Evolutionary conservation across 345 rosid species (phyloP).

Genomic region (Bruguiera parviflora): DNA sequence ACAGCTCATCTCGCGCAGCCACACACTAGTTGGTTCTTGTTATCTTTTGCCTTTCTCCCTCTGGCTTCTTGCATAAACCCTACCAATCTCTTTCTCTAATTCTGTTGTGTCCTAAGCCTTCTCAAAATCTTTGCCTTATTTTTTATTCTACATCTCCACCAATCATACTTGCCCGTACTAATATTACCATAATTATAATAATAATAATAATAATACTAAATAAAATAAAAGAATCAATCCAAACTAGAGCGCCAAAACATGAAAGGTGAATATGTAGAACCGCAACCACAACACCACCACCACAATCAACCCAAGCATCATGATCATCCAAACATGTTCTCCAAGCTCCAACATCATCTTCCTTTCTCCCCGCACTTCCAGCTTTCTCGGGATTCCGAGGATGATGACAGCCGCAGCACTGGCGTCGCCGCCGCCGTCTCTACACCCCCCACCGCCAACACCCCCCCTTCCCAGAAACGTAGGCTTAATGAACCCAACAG

Average conservation of each 20-base stretch:
- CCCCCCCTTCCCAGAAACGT: neutral
- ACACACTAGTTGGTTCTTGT: neutral
- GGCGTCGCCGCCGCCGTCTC: slow-evolving; percentile 10
- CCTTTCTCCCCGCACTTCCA: slow-evolving; percentile 51
- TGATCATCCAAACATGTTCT: slow-evolving; percentile 40
- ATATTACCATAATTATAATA: no score
- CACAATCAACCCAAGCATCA: slow-evolving; percentile 21
- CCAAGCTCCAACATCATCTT: slow-evolving; percentile 43
- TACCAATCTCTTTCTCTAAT: neutral
- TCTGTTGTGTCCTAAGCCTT: no score
- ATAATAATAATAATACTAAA: neutral
- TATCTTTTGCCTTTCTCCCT: neutral
- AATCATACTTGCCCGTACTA: no score
- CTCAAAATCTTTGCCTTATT: no score
- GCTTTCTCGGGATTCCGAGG: slow-evolving; percentile 38
- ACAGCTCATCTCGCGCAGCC: neutral
- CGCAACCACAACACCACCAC: slow-evolving; percentile 1
- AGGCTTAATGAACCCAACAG: slow-evolving; percentile 13
- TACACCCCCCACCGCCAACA: slow-evolving; percentile 3
- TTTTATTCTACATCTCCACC: no score
- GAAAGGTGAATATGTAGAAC: slow-evolving; percentile 60
- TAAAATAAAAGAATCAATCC: neutral
- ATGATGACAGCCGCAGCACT: slow-evolving; percentile 22
- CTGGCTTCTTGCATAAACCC: neutral
- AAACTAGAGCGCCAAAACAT: slow-evolving; percentile 26